Evolutionary conservation across 164 flowering plant genomes (phyloP).

Genomic region (Cinnamomum micranthum): DNA sequence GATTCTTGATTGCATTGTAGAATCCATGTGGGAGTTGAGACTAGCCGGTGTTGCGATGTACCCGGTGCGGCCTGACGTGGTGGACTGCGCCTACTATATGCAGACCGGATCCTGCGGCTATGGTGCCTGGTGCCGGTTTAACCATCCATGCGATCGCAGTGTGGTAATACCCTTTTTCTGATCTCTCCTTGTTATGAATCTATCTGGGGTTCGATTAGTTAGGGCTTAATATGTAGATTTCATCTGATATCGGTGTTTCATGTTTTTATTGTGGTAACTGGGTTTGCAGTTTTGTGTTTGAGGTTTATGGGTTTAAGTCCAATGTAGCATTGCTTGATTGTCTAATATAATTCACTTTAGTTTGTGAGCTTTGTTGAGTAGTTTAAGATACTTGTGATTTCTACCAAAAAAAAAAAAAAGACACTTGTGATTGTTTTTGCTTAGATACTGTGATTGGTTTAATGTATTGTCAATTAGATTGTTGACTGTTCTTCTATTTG

Average conservation of each 20-base stretch:
- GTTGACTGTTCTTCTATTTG: too few species aligned
- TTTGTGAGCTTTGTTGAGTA: too few species aligned
- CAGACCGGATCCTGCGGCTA: conserved; percentile 79
- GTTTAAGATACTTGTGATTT: too few species aligned
- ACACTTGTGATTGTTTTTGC: too few species aligned
- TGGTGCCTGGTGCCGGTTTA: conserved; percentile 73
- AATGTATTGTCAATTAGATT: too few species aligned
- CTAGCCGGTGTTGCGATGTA: conserved; percentile 41
- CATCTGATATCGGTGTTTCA: not conserved
- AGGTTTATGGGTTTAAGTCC: too few species aligned
- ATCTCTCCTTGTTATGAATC: not conserved
- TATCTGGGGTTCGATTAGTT: not conserved
- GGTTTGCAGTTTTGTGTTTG: too few species aligned
- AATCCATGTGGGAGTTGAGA: conserved; percentile 59
- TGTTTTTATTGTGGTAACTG: too few species aligned
- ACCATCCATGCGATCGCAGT: conserved; percentile 82
- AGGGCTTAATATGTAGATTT: not conserved
- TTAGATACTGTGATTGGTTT: too few species aligned
- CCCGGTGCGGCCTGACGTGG: conserved; percentile 74
- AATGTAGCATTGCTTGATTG: too few species aligned
- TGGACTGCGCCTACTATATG: conserved; percentile 75
- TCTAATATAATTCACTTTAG: too few species aligned
- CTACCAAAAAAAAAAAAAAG: too few species aligned
- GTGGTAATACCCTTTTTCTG: conserved; percentile 24
- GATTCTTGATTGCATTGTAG: conserved; percentile 32